A percentile compares a stretch with the other conserved stretches of the same genome.
These are phyloP conservation scores for Fraxinus cuspidata DNA, from an alignment of 257 asterid genomes.

Conservation along the genomic window DNA sequence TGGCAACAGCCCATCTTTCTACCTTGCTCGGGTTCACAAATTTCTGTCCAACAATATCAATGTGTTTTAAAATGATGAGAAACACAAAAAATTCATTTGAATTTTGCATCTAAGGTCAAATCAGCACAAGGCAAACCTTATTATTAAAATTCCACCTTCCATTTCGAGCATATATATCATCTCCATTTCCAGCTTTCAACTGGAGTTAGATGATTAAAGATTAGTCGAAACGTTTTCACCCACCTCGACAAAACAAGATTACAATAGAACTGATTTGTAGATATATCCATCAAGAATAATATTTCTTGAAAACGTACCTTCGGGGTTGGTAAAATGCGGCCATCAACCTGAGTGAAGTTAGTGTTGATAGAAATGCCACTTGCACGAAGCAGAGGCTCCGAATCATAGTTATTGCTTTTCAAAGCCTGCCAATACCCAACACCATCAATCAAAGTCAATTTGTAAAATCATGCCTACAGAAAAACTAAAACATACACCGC, in stretches of 20 bases:
- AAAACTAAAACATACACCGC: slow-evolving; percentile 44
- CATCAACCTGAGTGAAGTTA: slow-evolving; percentile 77
- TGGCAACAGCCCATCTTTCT: slow-evolving; percentile 81
- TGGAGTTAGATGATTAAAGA: slow-evolving; percentile 32
- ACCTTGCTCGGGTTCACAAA: slow-evolving; percentile 60
- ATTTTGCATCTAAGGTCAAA: background rate
- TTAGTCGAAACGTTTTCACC: background rate
- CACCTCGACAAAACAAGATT: background rate
- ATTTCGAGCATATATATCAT: slow-evolving; percentile 68
- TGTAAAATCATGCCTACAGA: background rate
- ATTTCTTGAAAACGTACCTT: slow-evolving; percentile 40
- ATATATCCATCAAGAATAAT: background rate
- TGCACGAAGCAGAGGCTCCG: slow-evolving; percentile 75
- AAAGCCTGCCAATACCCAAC: slow-evolving; percentile 57
- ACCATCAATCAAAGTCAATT: slow-evolving; percentile 3
- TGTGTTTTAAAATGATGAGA: slow-evolving; percentile 1
- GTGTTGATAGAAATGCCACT: slow-evolving; percentile 67
- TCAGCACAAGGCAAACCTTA: slow-evolving; percentile 43
- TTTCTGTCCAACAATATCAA: slow-evolving; percentile 45
- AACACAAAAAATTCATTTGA: background rate
- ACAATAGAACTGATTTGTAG: background rate
- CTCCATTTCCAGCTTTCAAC: slow-evolving; percentile 87
- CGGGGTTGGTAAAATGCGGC: slow-evolving; percentile 81
- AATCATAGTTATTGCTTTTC: slow-evolving; percentile 70
- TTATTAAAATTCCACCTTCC: slow-evolving; percentile 90